These are phyloP conservation scores for Tetrahymena borealis DNA, from an alignment of 73 alveolate species.

Conservation along the genomic window DNA sequence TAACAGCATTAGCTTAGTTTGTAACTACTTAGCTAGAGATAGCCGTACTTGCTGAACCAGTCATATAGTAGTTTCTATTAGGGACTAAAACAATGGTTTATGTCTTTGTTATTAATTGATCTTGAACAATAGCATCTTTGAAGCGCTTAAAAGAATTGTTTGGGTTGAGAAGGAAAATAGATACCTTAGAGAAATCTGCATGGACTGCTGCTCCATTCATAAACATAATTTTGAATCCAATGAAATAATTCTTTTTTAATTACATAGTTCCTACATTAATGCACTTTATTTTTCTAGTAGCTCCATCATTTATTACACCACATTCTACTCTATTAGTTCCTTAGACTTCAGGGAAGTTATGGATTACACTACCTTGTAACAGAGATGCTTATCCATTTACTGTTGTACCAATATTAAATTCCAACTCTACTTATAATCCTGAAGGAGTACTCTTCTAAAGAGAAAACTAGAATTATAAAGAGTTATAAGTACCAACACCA, in stretches of 20 bases:
- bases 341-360: not conserved
- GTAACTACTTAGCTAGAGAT: not conserved
- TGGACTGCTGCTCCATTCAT: not conserved
- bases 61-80: not conserved
- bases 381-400: not conserved
- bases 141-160: not conserved
- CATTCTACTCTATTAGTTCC: not conserved
- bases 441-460: not conserved
- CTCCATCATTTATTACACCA: not conserved
- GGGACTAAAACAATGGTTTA: not conserved
- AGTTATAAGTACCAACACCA: not conserved
- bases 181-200: not conserved
- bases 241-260: not conserved
- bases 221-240: not conserved
- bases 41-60: not conserved
- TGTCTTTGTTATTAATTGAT: not conserved
- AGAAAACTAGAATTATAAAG: not conserved
- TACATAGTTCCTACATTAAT: not conserved
- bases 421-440: not conserved
- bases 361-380: not conserved
- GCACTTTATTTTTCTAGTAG: not conserved
- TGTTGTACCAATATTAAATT: not conserved
- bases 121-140: not conserved
- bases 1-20: not conserved
- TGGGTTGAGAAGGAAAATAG: not conserved